These are phyloP conservation scores for Taxawa tesnikishii DNA, from an alignment of 2,329 filamentous ascomycete species.

Conservation along the genomic window DNA sequence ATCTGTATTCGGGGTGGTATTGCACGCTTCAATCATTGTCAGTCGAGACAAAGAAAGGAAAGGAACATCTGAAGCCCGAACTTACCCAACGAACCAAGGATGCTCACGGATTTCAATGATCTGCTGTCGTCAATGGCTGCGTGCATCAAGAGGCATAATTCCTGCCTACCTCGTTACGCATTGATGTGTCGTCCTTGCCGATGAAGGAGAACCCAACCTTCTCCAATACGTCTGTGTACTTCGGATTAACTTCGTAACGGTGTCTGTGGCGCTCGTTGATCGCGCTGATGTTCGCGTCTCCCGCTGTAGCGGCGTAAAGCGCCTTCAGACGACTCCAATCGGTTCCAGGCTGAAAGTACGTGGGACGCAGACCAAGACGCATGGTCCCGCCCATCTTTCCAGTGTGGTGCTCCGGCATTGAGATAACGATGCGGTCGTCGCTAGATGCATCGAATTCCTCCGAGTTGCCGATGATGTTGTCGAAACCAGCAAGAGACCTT, in stretches of 20 bases:
- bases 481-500: slow-evolving; percentile 57
- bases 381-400: slow-evolving; percentile 75
- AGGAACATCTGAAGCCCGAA: no score
- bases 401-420: slow-evolving; percentile 81
- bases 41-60: no score
- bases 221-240: slow-evolving; percentile 56
- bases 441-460: slow-evolving; percentile 46
- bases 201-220: slow-evolving; percentile 61
- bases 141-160: no score
- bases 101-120: slow-evolving; percentile 72
- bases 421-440: slow-evolving; percentile 64
- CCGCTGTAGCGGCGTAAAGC: slow-evolving; percentile 50
- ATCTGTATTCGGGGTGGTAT: slow-evolving; percentile 79
- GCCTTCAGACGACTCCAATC: slow-evolving; percentile 70
- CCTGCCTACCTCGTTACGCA: no score
- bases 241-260: slow-evolving; percentile 82
- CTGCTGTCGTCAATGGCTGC: slow-evolving; percentile 65
- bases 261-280: slow-evolving; percentile 69
- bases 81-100: slow-evolving; percentile 70
- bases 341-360: slow-evolving; percentile 60
- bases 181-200: slow-evolving; percentile 65
- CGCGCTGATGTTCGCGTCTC: slow-evolving; percentile 15
- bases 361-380: slow-evolving; percentile 65
- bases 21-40: no score
- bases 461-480: slow-evolving; percentile 37